These are phyloP conservation scores for Exserohilum rostratum DNA, from an alignment of 2,329 filamentous ascomycete species.

Conservation along the genomic window DNA sequence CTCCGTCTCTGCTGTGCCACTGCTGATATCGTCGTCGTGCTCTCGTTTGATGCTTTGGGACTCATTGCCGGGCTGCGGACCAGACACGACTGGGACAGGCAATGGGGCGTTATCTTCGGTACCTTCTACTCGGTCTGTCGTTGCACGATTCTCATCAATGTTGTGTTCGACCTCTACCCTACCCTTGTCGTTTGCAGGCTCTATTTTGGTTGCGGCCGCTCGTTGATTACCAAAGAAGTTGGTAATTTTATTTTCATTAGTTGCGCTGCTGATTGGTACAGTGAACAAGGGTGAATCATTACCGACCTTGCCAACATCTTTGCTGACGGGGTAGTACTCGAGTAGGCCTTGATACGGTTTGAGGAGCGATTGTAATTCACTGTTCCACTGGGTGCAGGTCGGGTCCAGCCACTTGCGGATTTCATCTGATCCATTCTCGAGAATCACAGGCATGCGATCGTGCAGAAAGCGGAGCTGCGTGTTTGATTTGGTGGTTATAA, in stretches of 20 bases:
- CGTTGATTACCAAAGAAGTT: constrained; percentile 81
- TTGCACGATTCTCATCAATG: constrained; percentile 50
- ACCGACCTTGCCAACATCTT: constrained; percentile 92
- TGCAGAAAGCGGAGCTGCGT: constrained; percentile 84
- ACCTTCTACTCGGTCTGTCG: constrained; percentile 51
- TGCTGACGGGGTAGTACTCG: constrained; percentile 83
- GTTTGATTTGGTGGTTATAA: constrained; percentile 91
- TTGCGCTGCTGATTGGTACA: constrained; percentile 78
- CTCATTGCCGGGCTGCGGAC: constrained; percentile 16
- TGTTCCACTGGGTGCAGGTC: constrained; percentile 71
- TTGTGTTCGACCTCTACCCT: constrained; percentile 47
- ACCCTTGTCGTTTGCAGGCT: constrained; percentile 36
- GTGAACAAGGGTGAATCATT: constrained; percentile 87
- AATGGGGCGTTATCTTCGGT: constrained; percentile 61
- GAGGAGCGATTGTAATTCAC: constrained; percentile 78
- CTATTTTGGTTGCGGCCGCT: constrained; percentile 36
- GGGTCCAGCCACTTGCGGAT: constrained; percentile 83
- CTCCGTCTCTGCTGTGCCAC: constrained; percentile 38
- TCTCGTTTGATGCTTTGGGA: constrained; percentile 57
- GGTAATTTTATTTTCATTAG: constrained; percentile 91
- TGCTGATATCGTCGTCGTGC: constrained; percentile 44
- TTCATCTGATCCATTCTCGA: constrained; percentile 75
- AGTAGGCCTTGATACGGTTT: constrained; percentile 79
- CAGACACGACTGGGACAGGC: constrained; percentile 43
- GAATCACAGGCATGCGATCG: constrained; percentile 92